These are phyloP conservation scores for Cercophora newfieldiana DNA, from an alignment of 495 filamentous ascomycete species.

Conservation along the genomic window DNA sequence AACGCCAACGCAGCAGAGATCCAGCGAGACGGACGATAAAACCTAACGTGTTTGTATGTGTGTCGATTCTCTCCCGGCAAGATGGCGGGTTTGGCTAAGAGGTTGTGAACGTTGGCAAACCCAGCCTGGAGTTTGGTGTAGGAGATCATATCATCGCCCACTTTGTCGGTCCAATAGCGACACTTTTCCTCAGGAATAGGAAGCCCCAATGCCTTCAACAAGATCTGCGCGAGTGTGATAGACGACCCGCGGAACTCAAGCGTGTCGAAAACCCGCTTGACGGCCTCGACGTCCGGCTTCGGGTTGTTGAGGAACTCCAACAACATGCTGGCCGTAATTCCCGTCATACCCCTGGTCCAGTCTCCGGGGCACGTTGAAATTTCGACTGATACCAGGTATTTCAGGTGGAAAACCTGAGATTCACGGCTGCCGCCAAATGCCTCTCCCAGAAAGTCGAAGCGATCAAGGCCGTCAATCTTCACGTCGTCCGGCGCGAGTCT, in stretches of 20 bases:
- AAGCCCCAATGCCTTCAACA: conserved; percentile 31
- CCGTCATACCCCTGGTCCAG: conserved; percentile 28
- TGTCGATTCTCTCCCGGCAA: conserved; percentile 29
- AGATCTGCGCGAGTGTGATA: conserved; percentile 33
- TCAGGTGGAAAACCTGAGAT: conserved; percentile 40
- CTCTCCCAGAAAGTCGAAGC: conserved; percentile 34
- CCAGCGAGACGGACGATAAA: conserved; percentile 29
- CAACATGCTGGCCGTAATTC: conserved; percentile 23
- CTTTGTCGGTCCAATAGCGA: conserved; percentile 24
- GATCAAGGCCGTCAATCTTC: neutral
- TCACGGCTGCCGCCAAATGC: conserved; percentile 36
- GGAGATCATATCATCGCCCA: conserved; percentile 2
- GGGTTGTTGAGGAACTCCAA: conserved; percentile 11
- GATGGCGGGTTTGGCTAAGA: conserved; percentile 24
- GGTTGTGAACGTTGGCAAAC: conserved; percentile 18
- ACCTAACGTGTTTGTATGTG: conserved; percentile 25
- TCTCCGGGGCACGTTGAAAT: conserved; percentile 33
- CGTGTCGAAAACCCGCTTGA: conserved; percentile 36
- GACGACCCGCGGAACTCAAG: conserved; percentile 39
- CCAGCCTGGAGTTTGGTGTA: conserved; percentile 25
- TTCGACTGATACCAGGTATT: conserved; percentile 35
- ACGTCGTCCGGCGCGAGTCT: conserved; percentile 20
- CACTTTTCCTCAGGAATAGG: conserved; percentile 24
- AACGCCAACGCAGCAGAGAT: conserved; percentile 24
- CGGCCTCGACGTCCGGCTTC: conserved; percentile 16